Base-by-base conservation (phyloP, 2,329 filamentous ascomycete genomes). In the Rutstroemia sp. region DNA sequence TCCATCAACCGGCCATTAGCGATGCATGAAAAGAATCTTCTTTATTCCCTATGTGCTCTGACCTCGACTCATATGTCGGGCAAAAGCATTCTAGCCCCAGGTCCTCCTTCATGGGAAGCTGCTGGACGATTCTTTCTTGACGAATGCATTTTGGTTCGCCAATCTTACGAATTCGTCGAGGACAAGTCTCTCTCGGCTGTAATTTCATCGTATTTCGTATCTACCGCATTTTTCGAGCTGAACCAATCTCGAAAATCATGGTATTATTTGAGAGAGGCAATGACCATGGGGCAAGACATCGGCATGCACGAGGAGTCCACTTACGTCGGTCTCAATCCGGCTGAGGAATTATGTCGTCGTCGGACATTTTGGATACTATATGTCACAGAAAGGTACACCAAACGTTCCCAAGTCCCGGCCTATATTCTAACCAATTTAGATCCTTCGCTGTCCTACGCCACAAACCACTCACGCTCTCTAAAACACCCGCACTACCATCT, bases 371-470 rank as follows among this genome's bases (percentile, higher is more conserved):
- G 82, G 82, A 73, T 83, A 42, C 70, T 86, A 9, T 83, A 84
- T 63, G 76, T 84, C 34, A 81, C 80, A 0, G 82, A 86, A 69
- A 76, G 79, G 78, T 80, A 69, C 25, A 44, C 23, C 23, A 12
- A 49, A 55, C 53, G 23, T 39, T 12, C 23, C 27, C 27, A 30
- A 30, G 1, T 25, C n/a, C 30, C 12, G 25, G 4, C n/a, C 21
- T 9, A 17, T 36, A 39, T 30, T 10, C 10, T 30, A 40, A 49
- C 55, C 48, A 14, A 39, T n/a, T 16, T 53, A 85, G 84, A 60
- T 81, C 80, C 5, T 84, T 83, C 64, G 83, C 82, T 3, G 77
- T 86, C 30, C 75, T 85, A 56, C 77, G 82, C 48, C 83, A 84
- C 64, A 81, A 82, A 55, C 82, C 83, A 1, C 77, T 86, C 36